Base-by-base conservation (phyloP, 2,329 filamentous ascomycete species). In the Fusarium lateritium region DNA sequence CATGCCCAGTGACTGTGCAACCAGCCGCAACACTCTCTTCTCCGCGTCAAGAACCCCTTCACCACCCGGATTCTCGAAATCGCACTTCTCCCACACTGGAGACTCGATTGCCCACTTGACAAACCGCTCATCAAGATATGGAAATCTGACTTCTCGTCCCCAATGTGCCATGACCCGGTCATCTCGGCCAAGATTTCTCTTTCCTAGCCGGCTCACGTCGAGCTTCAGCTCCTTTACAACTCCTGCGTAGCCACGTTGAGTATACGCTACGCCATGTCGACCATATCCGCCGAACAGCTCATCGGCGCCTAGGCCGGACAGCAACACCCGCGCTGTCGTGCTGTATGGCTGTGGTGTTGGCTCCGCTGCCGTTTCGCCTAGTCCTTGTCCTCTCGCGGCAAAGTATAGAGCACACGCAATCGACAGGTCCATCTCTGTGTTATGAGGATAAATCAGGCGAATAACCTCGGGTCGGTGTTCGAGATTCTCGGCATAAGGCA, bases 381-480 rank as follows among this genome's bases (percentile, higher is more conserved):
- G 69, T 0, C 91, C 93, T 51, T 82, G 78, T 1, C 94, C 95
- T 39, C 94, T 88, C 1, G 95, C 91, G 7, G 96, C 94, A 81
- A 99, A 99, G 79, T 98, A 98, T n/a, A 99, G 84, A 0, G 96
- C 96, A 72, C 88, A 91, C 1, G 93, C 92, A 73, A 99, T 99
- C 5, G 96, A 99, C 1, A 99, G 84, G 75, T 99, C 96, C 96
- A 99, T 99, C 79, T 99, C 96, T 0, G 96, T 99, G 71, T 97
- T 95, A 79, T 99, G 96, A 0, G 96, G 96, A 71, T 92, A 86
- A 78, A 99, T 98, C 19, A 99, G 83, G 3, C 88, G 85, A 38
- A 94, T 86, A 21, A 99, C 87, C 26, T 85, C 85, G 5, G 85
- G 75, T 65, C 93, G 89, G 73, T 97, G 92, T 3, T 85, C 83